Percentiles rank a stretch among this genome's conserved stretches.
These are phyloP conservation scores for Lentinus tigrinus DNA, from an alignment of 768 basidiomycete genomes.

Conservation along the genomic window DNA sequence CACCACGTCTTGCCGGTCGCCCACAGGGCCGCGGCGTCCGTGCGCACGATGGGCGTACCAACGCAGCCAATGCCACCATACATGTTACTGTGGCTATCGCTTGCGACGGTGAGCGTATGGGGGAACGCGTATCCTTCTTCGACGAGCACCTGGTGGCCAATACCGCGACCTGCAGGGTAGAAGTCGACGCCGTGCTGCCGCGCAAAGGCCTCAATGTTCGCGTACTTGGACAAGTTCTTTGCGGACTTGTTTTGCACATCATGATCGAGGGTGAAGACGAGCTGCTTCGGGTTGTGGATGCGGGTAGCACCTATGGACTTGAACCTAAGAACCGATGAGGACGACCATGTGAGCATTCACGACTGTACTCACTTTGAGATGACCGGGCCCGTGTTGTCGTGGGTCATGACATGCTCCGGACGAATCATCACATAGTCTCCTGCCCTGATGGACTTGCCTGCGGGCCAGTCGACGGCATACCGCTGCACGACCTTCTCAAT, in stretches of 20 bases:
- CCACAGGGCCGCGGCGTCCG: slow-evolving; percentile 94
- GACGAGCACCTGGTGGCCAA: slow-evolving; percentile 95
- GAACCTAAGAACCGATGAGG: slow-evolving; percentile 54
- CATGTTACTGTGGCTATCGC: slow-evolving; percentile 98
- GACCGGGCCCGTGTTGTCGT: slow-evolving; percentile 98
- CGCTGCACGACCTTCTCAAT: slow-evolving; percentile 98
- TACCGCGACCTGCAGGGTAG: slow-evolving; percentile 96
- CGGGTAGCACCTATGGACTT: slow-evolving; percentile 89
- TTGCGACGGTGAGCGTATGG: slow-evolving; percentile 90
- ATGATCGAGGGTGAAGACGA: slow-evolving; percentile 96
- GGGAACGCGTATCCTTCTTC: slow-evolving; percentile 99
- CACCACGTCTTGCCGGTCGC: slow-evolving; percentile 99
- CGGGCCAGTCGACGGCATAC: slow-evolving; percentile 88
- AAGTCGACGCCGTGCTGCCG: slow-evolving; percentile 85
- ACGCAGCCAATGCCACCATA: slow-evolving; percentile 98
- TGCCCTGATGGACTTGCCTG: slow-evolving; percentile 77
- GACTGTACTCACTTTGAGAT: slow-evolving; percentile 79
- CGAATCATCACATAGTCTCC: slow-evolving; percentile 99
- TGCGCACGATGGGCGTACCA: slow-evolving; percentile 96
- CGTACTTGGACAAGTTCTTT: slow-evolving; percentile 92
- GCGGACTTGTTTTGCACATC: slow-evolving; percentile 94
- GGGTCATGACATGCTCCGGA: slow-evolving; percentile 97
- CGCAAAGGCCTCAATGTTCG: slow-evolving; percentile 88
- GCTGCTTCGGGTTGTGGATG: slow-evolving; percentile 77
- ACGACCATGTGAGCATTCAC: too few species aligned